Conservation (phyloP, 352 stramenopile genomes). For the Phytopythium helicoides region DNA sequence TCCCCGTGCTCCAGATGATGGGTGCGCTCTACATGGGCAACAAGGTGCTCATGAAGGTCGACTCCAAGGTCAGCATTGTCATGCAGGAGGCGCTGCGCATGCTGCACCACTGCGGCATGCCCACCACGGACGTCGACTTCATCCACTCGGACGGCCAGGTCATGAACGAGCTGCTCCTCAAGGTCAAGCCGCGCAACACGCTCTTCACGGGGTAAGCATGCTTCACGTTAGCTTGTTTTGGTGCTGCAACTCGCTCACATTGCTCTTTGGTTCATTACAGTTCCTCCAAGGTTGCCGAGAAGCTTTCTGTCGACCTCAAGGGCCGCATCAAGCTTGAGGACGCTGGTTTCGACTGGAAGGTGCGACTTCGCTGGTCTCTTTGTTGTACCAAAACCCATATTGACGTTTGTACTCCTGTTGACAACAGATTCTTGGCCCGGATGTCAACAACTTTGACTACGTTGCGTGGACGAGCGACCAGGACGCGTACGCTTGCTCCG, state of each 20-base stretch:
- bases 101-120: slow-evolving; percentile 95
- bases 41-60: slow-evolving; percentile 95
- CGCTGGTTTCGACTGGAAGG: slow-evolving; percentile 99
- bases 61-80: slow-evolving; percentile 95
- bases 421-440: slow-evolving; percentile 86
- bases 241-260: not conserved
- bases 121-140: slow-evolving; percentile 94
- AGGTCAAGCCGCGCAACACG: slow-evolving; percentile 94
- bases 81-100: slow-evolving; percentile 98
- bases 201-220: slow-evolving; percentile 94
- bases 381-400: too few relatives aligned
- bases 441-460: slow-evolving; percentile 96
- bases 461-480: slow-evolving; percentile 98
- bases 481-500: slow-evolving; percentile 97
- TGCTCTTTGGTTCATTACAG: slow-evolving; percentile 21
- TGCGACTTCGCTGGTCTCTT: slow-evolving; percentile 9
- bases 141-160: slow-evolving; percentile 94
- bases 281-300: slow-evolving; percentile 92
- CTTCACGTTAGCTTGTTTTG: not conserved
- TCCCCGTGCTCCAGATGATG: slow-evolving; percentile 98
- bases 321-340: slow-evolving; percentile 96
- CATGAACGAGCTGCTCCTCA: slow-evolving; percentile 94
- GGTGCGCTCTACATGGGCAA: slow-evolving; percentile 98
- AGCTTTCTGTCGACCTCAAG: slow-evolving; percentile 90
- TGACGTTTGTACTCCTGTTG: too few relatives aligned